These are phyloP conservation scores for Auricularia heimuer DNA, from an alignment of 768 basidiomycete species.

Conservation along the genomic window DNA sequence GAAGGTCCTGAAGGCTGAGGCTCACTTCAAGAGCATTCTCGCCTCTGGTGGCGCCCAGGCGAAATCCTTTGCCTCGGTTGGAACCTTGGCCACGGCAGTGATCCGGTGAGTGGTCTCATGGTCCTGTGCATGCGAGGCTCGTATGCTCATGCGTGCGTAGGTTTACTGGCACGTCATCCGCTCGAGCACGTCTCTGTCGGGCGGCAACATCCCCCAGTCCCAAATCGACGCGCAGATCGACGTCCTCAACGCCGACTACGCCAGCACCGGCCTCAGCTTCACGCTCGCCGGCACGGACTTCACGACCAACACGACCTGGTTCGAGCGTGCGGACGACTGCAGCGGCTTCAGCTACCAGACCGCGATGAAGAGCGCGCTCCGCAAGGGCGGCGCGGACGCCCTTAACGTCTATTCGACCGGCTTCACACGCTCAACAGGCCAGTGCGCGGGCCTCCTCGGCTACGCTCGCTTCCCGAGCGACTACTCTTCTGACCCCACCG, in stretches of 20 bases:
- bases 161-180: neutral
- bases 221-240: conserved; percentile 15
- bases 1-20: neutral
- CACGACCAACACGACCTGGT: conserved; percentile 17
- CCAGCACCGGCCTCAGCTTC: conserved; percentile 11
- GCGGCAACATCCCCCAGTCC: neutral
- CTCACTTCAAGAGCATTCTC: neutral
- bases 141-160: neutral
- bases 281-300: conserved; percentile 11
- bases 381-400: conserved; percentile 16
- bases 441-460: conserved; percentile 21
- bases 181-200: neutral
- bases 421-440: conserved; percentile 12
- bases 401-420: conserved; percentile 29
- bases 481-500: conserved; percentile 17
- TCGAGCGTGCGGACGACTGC: conserved; percentile 15
- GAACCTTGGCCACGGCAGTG: neutral
- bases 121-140: neutral
- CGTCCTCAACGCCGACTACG: conserved; percentile 13
- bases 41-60: neutral
- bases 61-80: neutral
- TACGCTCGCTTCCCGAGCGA: conserved; percentile 28
- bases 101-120: neutral
- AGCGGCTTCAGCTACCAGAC: conserved; percentile 18
- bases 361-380: conserved; percentile 29